Conservation (phyloP, 2,329 filamentous ascomycete species). For the Colletotrichum abscissum region DNA sequence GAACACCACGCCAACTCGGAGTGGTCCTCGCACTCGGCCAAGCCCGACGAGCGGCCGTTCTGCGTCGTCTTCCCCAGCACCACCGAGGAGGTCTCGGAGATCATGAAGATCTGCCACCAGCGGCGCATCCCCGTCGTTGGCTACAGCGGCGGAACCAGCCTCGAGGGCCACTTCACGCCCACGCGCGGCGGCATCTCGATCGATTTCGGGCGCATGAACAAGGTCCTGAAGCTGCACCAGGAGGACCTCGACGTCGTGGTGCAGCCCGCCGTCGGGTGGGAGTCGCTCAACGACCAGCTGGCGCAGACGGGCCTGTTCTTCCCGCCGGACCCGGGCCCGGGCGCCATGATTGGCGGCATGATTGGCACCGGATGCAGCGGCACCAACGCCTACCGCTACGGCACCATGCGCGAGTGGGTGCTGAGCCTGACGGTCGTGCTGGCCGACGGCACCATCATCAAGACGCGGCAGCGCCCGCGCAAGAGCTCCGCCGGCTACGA, state of each 20-base stretch:
- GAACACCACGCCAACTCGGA: conserved; percentile 68
- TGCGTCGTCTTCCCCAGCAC: conserved; percentile 80
- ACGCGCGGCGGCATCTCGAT: conserved; percentile 87
- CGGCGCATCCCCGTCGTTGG: conserved; percentile 86
- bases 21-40: conserved; percentile 70
- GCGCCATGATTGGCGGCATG: conserved; percentile 93
- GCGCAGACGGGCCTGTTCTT: conserved; percentile 84
- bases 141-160: conserved; percentile 87
- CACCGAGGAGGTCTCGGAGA: conserved; percentile 85
- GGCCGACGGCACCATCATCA: conserved; percentile 90
- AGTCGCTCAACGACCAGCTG: conserved; percentile 83
- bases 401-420: conserved; percentile 96
- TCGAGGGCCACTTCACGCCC: conserved; percentile 89
- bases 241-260: conserved; percentile 82
- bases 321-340: conserved; percentile 90
- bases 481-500: conserved; percentile 95
- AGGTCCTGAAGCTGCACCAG: conserved; percentile 81
- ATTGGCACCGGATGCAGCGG: conserved; percentile 79
- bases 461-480: conserved; percentile 86
- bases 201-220: conserved; percentile 88
- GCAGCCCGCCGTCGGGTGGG: conserved; percentile 88
- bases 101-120: conserved; percentile 89
- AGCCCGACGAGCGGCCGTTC: conserved; percentile 65
- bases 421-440: conserved; percentile 87
- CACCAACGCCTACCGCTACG: conserved; percentile 92